Base-by-base conservation (phyloP, 2,329 filamentous ascomycete genomes). In the Rhinocladiella mackenziei region DNA sequence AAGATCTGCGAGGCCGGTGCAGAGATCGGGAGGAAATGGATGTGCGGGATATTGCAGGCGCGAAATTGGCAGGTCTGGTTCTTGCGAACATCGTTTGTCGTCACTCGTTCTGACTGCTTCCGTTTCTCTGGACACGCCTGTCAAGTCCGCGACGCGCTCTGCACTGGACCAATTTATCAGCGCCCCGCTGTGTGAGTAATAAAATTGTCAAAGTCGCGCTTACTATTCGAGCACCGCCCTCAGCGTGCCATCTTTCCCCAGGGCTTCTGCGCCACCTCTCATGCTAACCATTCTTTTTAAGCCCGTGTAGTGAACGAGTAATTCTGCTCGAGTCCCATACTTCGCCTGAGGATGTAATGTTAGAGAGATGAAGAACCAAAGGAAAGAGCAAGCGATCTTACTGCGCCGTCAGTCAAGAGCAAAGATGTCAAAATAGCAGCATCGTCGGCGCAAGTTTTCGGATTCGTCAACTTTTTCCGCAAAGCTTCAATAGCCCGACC, bases 11-110 rank as follows among this genome's bases (percentile, higher is more conserved):
- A 47, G 38, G 25, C 20, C 18, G 30, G 23, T 25, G 33, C 44
- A 47, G 17, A 47, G 32, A 8, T 43, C 39, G 5, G 44, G 39
- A 17, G 44, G 39, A 34, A 42, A 47, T 15, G 44, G 44, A 25
- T 47, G 44, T 13, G 10, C 14, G 3, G 44, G 44, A 37, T 47
- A 47, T 31, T 47, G 14, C 18, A 43, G 31, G 18, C n/a, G 22
- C n/a, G 30, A 17, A 9, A 10, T 7, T 17, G 17, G 33, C 7
- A 17, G 6, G 14, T 8, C 13, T 8, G 30, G 15, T 17, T 8
- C 10, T 32, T n/a, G n/a, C n/a, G n/a, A n/a, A n/a, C n/a, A n/a
- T n/a, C n/a, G n/a, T n/a, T n/a, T n/a, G n/a, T n/a, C n/a, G n/a
- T n/a, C n/a, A n/a, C n/a, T 7, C 30, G 14, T 26, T 11, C 11